These are phyloP conservation scores for Trichoderma koningiopsis DNA, from an alignment of 2,329 filamentous ascomycete species.

Conservation along the genomic window DNA sequence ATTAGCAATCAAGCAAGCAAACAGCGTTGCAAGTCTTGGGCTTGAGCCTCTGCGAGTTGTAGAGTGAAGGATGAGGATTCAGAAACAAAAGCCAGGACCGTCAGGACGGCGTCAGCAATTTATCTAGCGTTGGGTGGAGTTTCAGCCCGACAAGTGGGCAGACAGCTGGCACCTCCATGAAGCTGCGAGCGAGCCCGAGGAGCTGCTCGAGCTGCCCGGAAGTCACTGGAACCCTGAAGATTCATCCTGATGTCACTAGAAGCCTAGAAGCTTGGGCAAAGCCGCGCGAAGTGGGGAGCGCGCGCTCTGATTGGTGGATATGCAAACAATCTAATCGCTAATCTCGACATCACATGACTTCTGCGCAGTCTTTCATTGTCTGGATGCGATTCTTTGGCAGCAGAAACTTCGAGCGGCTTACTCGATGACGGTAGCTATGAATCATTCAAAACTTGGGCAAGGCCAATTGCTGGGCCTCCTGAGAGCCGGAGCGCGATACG, in stretches of 20 bases:
- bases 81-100: background rate
- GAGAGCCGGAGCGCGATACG: conserved; percentile 47
- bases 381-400: conserved; percentile 28
- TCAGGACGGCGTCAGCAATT: background rate
- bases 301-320: conserved; percentile 29
- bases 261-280: conserved; percentile 28
- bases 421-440: conserved; percentile 40
- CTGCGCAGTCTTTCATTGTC: conserved; percentile 17
- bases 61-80: conserved; percentile 1
- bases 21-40: conserved; percentile 5
- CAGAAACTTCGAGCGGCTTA: conserved; percentile 23
- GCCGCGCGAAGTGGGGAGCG: conserved; percentile 30
- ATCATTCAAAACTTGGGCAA: conserved; percentile 40
- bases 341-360: conserved; percentile 32
- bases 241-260: conserved; percentile 41
- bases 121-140: conserved; percentile 25
- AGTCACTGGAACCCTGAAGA: conserved; percentile 39
- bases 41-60: background rate
- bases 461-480: conserved; percentile 48
- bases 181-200: conserved; percentile 29
- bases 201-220: conserved; percentile 33
- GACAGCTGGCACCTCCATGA: conserved; percentile 24
- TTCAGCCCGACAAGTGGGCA: conserved; percentile 12
- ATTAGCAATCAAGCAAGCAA: conserved; percentile 9
- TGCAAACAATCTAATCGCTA: conserved; percentile 31